Evolutionary conservation across 768 basidiomycete species (phyloP).

Genomic region (Suillus luteus): DNA sequence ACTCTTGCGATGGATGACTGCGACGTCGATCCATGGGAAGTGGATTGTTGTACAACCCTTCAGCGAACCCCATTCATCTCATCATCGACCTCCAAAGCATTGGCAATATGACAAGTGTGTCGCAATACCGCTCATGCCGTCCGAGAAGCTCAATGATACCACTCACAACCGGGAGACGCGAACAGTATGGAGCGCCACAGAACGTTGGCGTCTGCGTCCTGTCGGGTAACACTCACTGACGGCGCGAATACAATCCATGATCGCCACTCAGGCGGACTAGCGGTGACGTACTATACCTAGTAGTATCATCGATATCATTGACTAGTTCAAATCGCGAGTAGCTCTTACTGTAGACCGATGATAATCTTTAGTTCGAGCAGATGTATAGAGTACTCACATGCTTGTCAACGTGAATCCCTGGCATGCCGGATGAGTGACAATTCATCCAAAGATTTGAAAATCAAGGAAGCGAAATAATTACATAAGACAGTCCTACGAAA

Average conservation of each 20-base stretch:
- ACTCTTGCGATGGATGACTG: conserved; percentile 82
- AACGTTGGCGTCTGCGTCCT: background rate
- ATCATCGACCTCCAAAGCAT: background rate
- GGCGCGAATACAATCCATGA: background rate
- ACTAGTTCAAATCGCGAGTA: background rate
- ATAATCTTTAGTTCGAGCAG: background rate
- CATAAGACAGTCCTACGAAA: conserved; percentile 30
- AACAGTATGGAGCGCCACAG: background rate
- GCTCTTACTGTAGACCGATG: background rate
- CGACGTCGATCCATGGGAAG: conserved; percentile 53
- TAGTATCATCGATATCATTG: background rate
- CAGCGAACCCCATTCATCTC: conserved; percentile 2
- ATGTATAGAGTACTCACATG: background rate
- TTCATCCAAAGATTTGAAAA: conserved; percentile 4
- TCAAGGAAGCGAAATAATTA: conserved; percentile 36
- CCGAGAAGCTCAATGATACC: background rate
- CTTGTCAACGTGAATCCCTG: background rate
- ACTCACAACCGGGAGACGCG: background rate
- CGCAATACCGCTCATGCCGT: background rate
- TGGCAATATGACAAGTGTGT: background rate
- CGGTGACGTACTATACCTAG: background rate
- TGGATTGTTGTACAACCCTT: conserved; percentile 18
- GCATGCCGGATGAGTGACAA: background rate
- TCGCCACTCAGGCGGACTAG: too few species aligned
- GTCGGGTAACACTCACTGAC: background rate